Evolutionary conservation across 768 basidiomycete genomes (phyloP), one percentile per base, ranked within the genome.

Genomic region (Clitopilus hobsonii): DNA sequence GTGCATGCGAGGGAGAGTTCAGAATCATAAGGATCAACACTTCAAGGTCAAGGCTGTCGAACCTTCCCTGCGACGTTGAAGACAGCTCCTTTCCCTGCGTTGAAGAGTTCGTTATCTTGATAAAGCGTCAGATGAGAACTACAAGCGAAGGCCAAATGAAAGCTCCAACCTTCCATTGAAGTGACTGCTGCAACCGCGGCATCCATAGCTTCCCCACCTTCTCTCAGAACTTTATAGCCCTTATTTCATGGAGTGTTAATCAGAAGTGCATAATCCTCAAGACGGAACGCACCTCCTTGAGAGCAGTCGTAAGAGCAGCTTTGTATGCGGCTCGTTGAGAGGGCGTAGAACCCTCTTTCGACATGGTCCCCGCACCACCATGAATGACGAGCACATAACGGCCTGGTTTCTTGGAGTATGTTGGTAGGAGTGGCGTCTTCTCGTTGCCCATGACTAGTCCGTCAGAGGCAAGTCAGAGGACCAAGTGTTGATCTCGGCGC

Each of bases 21-120:
- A 25, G 20, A 4, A 23, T 26, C 6, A 10, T 48, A 18, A 47
- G 45, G 51, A 51, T 47, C 54, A 30, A 26, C n/a, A n/a, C 13
- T 28, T 16, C n/a, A 24, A 4, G 45, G 14, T 53, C 26, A 30
- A 25, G 50, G n/a, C 6, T 24, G 41, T 5, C 67, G 48, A 53
- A 89, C 89, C 77, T 91, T 90, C 45, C 91, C 90, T 7, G 73
- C 89, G 10, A 79, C 71, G 60, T 92, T 93, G 72, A 91, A 93
- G 16, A 93, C 90, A 7, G 91, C 86, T 3, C 91, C 91, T 61
- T 86, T 88, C 18, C 82, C 89, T 25, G 84, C 71, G 61, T 93
- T 93, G 72, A 93, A 92, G 16, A 93, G 69, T 6, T 88, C 84
- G 56, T 78, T 82, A 62, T 93, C 90, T 91, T 23, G 13, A 29